Percentiles rank a stretch among this genome's conserved stretches.
Conservation (phyloP, 192 early-diverging fungal genomes). For the Phlyctochytrium bullatum region DNA sequence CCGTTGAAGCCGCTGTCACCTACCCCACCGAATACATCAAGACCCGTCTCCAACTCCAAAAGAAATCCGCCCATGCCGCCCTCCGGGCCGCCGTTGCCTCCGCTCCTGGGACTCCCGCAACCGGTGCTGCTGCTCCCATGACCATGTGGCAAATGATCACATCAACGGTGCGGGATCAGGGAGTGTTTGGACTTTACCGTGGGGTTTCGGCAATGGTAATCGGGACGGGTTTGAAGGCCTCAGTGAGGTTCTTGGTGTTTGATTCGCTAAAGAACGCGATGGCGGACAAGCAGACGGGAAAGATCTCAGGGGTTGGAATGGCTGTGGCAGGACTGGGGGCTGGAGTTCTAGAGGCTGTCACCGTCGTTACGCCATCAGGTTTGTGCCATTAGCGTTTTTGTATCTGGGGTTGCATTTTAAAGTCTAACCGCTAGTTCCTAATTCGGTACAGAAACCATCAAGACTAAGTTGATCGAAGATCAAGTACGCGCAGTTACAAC, state of each 20-base stretch:
- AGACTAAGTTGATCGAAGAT: slow-evolving; percentile 37
- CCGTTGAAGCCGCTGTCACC: slow-evolving; percentile 84
- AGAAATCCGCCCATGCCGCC: slow-evolving; percentile 1
- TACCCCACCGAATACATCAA: slow-evolving; percentile 97
- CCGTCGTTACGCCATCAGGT: slow-evolving; percentile 88
- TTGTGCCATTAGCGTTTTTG: no score
- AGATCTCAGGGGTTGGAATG: slow-evolving; percentile 26
- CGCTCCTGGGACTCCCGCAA: background rate
- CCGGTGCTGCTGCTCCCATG: background rate
- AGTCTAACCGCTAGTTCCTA: no score
- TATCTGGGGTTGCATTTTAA: no score
- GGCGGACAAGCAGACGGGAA: slow-evolving; percentile 64
- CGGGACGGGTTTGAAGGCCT: slow-evolving; percentile 90
- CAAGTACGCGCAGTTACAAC: background rate
- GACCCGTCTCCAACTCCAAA: slow-evolving; percentile 91
- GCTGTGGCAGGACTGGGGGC: slow-evolving; percentile 74
- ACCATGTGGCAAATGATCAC: slow-evolving; percentile 30
- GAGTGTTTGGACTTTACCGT: slow-evolving; percentile 75
- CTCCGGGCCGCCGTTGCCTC: background rate
- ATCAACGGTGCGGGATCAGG: slow-evolving; percentile 69
- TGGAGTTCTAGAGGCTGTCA: slow-evolving; percentile 80
- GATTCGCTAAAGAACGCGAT: slow-evolving; percentile 77
- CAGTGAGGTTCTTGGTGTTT: slow-evolving; percentile 89
- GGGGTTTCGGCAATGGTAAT: slow-evolving; percentile 88
- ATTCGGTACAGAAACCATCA: slow-evolving; percentile 94